Base-by-base conservation (phyloP, 1,284 basidiomycete species). In the Leccinum pallidistipes region DNA sequence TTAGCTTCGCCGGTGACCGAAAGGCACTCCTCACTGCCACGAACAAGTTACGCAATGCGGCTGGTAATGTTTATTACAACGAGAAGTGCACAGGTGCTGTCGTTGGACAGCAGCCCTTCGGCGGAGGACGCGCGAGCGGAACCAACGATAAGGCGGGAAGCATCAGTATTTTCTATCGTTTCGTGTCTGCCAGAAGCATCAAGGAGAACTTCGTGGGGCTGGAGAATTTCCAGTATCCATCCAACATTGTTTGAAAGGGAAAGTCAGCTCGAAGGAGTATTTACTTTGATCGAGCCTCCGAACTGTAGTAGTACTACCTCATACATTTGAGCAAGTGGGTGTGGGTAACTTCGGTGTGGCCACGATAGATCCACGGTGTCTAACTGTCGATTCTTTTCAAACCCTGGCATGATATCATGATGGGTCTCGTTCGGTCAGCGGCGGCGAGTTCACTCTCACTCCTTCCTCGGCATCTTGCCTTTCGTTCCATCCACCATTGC, bases 81-180 rank as follows among this genome's bases (percentile, higher is more conserved):
- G 94, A 96, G 71, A 96, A 95, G 75, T 97, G 93, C 78, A 98
- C 97, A 0, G 97, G 97, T 62, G 97, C 97, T 29, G 92, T 94
- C 54, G 94, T 97, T 31, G 94, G 93, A 6, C 95, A 98, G 76
- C 97, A 99, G 78, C 95, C 97, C 6, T 99, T 99, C 75, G 97
- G 97, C 59, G 97, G 97, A 60, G 94, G 88, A 6, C 86, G 97
- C 53, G 94, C 86, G 24, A 94, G 91, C 69, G 97, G 97, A 32
- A 99, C 97, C 65, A 98, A 98, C 81, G 97, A 99, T 79, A 99
- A 98, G 82, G 93, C 95, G 1, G 97, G 97, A 14, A 94, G 91
- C 66, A 89, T 95, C 67, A 86, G 84, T 69, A 92, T 98, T 74
- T 96, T 93, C 80, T 94, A 91, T 77, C 82, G 94, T 62, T 97